Percentiles rank a stretch among this genome's conserved stretches.
These are phyloP conservation scores for Russula sp. DNA, from an alignment of 768 basidiomycete species.

Conservation along the genomic window DNA sequence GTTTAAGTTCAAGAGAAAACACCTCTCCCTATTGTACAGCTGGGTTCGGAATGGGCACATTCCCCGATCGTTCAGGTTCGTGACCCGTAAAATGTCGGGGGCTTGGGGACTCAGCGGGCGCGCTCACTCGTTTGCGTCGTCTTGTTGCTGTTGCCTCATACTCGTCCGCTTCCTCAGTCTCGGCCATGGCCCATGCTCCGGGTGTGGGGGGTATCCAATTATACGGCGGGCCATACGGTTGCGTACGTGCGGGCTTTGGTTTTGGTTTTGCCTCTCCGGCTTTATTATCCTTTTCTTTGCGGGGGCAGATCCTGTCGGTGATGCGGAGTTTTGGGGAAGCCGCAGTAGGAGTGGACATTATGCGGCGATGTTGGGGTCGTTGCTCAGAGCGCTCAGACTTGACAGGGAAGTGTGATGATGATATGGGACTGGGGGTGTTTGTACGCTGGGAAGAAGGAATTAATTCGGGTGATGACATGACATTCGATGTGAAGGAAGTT, in stretches of 20 bases:
- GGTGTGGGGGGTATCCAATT: constrained; percentile 27
- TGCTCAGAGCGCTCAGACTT: not conserved
- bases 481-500: not conserved
- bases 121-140: constrained; percentile 18
- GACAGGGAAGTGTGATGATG: not conserved
- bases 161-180: constrained; percentile 6
- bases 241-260: constrained; percentile 27
- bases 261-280: constrained; percentile 6
- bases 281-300: constrained; percentile 16
- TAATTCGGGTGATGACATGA: not conserved
- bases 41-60: not conserved
- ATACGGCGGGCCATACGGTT: constrained; percentile 30
- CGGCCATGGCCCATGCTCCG: constrained; percentile 27
- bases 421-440: constrained; percentile 9
- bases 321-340: constrained; percentile 16
- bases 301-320: constrained; percentile 17
- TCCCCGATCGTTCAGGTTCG: not conserved
- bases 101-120: not conserved
- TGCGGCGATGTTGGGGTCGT: constrained; percentile 10
- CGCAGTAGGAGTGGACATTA: constrained; percentile 8
- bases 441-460: not conserved
- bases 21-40: not conserved
- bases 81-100: not conserved
- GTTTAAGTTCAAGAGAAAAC: not conserved
- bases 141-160: not conserved